Base-by-base conservation (phyloP, 228 moss, liverwort and hornwort species). In the Sphagnum fallax region DNA sequence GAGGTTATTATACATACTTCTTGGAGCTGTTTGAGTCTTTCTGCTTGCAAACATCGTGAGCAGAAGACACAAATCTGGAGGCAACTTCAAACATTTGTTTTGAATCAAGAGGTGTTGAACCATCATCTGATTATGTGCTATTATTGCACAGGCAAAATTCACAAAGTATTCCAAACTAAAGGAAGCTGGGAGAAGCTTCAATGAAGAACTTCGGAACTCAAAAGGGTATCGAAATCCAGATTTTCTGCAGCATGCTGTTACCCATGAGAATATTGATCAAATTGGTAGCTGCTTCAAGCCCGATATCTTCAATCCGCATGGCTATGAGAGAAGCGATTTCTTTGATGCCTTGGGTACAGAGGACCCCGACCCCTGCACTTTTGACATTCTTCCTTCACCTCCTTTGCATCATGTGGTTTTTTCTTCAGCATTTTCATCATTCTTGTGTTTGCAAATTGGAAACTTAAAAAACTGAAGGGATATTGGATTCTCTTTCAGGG, bases 221-320 rank as follows among this genome's bases (percentile, higher is more conserved):
- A 97, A 93, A 70, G 93, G 96, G 10, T 97, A 93, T 50, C 88
- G 96, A 7, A 97, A 97, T 75, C 96, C 93, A 52, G 96, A 97
- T 79, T 97, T 93, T 71, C 83, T 97, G 71, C 96, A 97, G 73
- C 84, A 83, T 65, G 89, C 93, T 52, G 93, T 93, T 53, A 78
- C 78, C 67, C 84, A 91, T 74, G 86, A 89, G 57, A 85, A 88
- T 32, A 97, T 97, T 6, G 91, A 97, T 75, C 88, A 91, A 60
- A 88, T 80, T 64, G 93, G 96, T 16, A 88, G 88, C 72, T 93
- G 91, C 70, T 93, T 97, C 75, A 83, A 80, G 59, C 79, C 80
- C 50, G 76, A 88, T 51, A 69, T 90, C 14, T 97, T 97, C 57
- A 66, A 97, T 64, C 93, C 96, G 48, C 88, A 93, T 71, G 91